Base-by-base conservation (phyloP, 129 eudicot species). In the Lactuca saligna region DNA sequence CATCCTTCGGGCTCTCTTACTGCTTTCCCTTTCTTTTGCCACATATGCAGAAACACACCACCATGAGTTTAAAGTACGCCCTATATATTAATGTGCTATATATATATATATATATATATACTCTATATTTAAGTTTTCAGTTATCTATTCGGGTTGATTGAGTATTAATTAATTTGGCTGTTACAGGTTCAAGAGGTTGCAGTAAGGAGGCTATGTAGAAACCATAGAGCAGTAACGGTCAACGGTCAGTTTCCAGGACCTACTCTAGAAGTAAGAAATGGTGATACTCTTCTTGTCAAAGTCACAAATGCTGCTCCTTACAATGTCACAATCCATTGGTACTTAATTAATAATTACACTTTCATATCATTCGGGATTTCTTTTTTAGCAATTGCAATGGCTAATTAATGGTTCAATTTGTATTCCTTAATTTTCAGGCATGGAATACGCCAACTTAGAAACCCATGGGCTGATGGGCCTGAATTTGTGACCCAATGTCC, bases 381-480 rank as follows among this genome's bases (percentile, higher is more conserved):
- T 42, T 2, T 42, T 42, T 42, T 42, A 39, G 9, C 44, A 39
- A 39, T 39, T 7, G 11, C 48, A 10, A 67, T 57, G 38, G 17
- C 17, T 53, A 2, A 4, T 42, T 42, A 11, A 32, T 54, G 13
- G 59, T 65, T 44, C 8, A 3, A 25, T 4, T 57, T 4, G 10
- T 10, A 48, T 29, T 25, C 3, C 1, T 54, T n/a, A n/a, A n/a
- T n/a, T 17, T 62, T 11, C 44, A 90, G 97, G 97, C 97, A 90
- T 83, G 97, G 97, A 16, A 4, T 87, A 20, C 86, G 91, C 5
- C 97, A 90, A 57, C 35, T 90, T 44, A 42, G 86, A 69, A 87
- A 80, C 3, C 87, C 82, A n/a, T 90, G 97, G 91, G 91, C 97
- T 41, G 97, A 87, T 71, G 97, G 91, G 1, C 91, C 97, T 0